Conservation (phyloP, 2,329 filamentous ascomycete species). For the Fusarium sambucinum region DNA sequence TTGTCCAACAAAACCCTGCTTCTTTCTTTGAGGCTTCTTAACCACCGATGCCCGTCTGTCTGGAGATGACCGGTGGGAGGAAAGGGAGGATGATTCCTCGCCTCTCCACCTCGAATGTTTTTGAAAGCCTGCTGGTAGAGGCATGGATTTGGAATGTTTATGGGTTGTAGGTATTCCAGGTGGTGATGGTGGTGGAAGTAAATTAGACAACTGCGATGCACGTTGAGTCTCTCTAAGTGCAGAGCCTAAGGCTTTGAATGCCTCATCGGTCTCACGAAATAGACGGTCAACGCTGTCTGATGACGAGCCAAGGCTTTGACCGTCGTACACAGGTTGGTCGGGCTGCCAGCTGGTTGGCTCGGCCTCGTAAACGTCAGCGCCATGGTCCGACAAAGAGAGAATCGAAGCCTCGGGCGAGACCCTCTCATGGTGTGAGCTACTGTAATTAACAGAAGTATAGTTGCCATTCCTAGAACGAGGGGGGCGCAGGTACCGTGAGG, state of each 20-base stretch:
- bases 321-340: conserved; percentile 26
- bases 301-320: conserved; percentile 42
- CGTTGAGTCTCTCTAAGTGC: conserved; percentile 55
- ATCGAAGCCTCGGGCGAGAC: conserved; percentile 25
- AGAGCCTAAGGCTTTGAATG: conserved; percentile 61
- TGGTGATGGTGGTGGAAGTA: conserved; percentile 33
- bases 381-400: conserved; percentile 45
- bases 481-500: conserved; percentile 35
- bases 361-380: conserved; percentile 26
- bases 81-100: conserved; percentile 23
- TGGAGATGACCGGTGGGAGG: conserved; percentile 32
- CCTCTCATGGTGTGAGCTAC: conserved; percentile 13
- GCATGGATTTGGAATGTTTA: conserved; percentile 45
- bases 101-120: conserved; percentile 31
- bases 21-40: conserved; percentile 59
- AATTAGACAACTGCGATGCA: conserved; percentile 32
- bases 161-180: conserved; percentile 27
- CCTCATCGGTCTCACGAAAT: conserved; percentile 63
- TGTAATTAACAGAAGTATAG: conserved; percentile 11
- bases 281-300: conserved; percentile 59
- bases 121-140: conserved; percentile 36
- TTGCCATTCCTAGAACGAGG: conserved; percentile 40
- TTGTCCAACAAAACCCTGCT: conserved; percentile 39
- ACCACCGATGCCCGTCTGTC: conserved; percentile 53
- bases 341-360: conserved; percentile 27